These are phyloP conservation scores for Hansfordia pulvinata DNA, from an alignment of 2,329 filamentous ascomycete species.

Conservation along the genomic window DNA sequence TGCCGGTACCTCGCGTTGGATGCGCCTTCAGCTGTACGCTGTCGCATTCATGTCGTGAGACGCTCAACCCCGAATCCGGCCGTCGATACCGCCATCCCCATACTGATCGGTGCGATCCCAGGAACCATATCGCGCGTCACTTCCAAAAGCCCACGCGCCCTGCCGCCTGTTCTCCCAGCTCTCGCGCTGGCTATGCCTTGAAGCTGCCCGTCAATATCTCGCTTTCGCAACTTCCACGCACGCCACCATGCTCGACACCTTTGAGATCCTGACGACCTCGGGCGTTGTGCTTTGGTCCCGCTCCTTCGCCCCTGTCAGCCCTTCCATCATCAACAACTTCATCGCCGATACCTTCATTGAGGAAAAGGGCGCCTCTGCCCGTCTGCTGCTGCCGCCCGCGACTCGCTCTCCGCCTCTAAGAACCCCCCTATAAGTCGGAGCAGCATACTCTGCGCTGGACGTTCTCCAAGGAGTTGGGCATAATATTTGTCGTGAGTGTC, in stretches of 20 bases:
- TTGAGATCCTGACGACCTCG: slow-evolving; percentile 91
- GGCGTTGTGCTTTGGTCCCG: slow-evolving; percentile 96
- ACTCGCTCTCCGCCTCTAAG: slow-evolving; percentile 40
- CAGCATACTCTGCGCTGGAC: slow-evolving; percentile 95
- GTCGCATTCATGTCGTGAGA: no score
- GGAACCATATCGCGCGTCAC: no score
- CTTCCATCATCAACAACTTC: slow-evolving; percentile 80
- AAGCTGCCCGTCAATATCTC: slow-evolving; percentile 1
- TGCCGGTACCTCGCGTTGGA: no score
- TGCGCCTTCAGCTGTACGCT: no score
- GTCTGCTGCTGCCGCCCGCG: slow-evolving; percentile 45
- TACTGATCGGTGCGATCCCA: no score
- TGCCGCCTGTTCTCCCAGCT: no score
- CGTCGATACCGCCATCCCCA: no score
- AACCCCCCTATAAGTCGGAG: slow-evolving; percentile 78
- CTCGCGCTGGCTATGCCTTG: no score
- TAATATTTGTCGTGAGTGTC: slow-evolving; percentile 78
- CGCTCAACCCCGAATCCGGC: no score
- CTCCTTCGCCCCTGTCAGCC: slow-evolving; percentile 66
- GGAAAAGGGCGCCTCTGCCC: slow-evolving; percentile 71
- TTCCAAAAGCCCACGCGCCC: no score
- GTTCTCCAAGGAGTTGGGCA: slow-evolving; percentile 75
- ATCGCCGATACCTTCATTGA: slow-evolving; percentile 97
- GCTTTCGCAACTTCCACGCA: slow-evolving; percentile 1
- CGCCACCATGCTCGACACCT: slow-evolving; percentile 84